A percentile compares a stretch with the other conserved stretches of the same genome.
Evolutionary conservation across 164 flowering plant genomes (phyloP).

Genomic region (Aristolochia contorta): DNA sequence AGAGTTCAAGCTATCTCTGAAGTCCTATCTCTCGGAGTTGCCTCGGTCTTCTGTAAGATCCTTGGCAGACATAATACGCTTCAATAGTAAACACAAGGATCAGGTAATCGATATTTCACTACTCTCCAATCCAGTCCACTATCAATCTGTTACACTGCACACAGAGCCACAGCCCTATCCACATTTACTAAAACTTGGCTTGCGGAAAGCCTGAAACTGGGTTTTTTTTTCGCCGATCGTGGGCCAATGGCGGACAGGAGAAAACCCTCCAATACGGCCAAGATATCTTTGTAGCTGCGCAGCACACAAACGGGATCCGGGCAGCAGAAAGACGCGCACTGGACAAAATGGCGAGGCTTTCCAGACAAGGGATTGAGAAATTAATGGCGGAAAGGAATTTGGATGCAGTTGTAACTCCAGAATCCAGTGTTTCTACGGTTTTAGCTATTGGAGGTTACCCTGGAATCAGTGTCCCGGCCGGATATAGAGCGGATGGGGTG

Average conservation of each 20-base stretch:
- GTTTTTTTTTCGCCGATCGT: no score
- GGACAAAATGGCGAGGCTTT: constrained; percentile 13
- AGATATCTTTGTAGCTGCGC: constrained; percentile 9
- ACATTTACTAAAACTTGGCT: no score
- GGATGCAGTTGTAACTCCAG: constrained; percentile 39
- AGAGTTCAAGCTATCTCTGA: constrained; percentile 46
- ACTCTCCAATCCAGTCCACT: no score
- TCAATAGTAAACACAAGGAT: constrained; percentile 30
- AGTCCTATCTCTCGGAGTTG: constrained; percentile 33
- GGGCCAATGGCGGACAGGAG: constrained; percentile 18
- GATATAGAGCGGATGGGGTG: constrained; percentile 25
- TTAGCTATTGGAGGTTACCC: constrained; percentile 45
- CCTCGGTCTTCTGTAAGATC: constrained; percentile 44
- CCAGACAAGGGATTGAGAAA: constrained; percentile 28
- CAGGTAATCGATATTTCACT: no score
- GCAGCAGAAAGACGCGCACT: constrained; percentile 16
- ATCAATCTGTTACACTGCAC: no score
- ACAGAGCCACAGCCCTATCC: no score
- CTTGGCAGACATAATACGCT: constrained; percentile 42
- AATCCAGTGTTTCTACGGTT: constrained; percentile 4
- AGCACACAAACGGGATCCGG: constrained; percentile 28
- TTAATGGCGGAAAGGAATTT: constrained; percentile 26
- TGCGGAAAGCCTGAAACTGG: no score
- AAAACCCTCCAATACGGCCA: constrained; percentile 22
- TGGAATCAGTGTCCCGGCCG: constrained; percentile 45